Percentiles rank a stretch among this genome's conserved stretches.
phyloP scores from a whole-genome alignment of 331 rosid genomes.

The Quercus tomentella region DNA sequence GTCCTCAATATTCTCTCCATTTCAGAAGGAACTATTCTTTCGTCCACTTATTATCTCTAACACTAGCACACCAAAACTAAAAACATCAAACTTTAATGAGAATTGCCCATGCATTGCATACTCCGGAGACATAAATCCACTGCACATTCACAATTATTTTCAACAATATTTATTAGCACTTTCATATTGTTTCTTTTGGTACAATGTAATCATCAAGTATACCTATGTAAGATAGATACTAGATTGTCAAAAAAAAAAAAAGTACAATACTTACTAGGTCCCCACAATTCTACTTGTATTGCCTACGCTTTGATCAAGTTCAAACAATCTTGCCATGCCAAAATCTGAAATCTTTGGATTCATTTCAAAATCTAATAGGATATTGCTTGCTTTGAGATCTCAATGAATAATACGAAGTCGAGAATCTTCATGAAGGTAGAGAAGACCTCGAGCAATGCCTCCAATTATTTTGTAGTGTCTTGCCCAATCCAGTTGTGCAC shows the following conservation, averaged over 20 bases:
- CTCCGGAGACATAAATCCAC: background rate
- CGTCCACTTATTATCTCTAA: background rate
- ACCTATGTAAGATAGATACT: too few relatives aligned
- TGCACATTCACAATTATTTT: background rate
- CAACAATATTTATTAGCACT: background rate
- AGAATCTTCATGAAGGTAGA: background rate
- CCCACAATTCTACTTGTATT: background rate
- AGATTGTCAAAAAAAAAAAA: too few relatives aligned
- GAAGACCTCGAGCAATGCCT: background rate
- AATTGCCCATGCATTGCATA: background rate
- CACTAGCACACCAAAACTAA: background rate
- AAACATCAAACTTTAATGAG: background rate
- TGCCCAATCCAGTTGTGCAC: background rate
- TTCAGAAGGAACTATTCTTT: background rate
- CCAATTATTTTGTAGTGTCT: background rate
- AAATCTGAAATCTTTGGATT: background rate
- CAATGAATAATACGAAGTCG: background rate
- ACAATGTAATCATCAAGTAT: background rate
- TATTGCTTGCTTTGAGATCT: background rate
- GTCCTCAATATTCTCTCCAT: background rate
- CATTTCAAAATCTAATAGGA: background rate
- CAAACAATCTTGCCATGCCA: background rate
- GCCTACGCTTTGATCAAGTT: background rate
- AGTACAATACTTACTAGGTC: background rate
- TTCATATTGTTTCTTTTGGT: background rate